phyloP scores from a whole-genome alignment of 2,329 filamentous ascomycete genomes.

The Ophiostoma tasmaniense region DNA sequence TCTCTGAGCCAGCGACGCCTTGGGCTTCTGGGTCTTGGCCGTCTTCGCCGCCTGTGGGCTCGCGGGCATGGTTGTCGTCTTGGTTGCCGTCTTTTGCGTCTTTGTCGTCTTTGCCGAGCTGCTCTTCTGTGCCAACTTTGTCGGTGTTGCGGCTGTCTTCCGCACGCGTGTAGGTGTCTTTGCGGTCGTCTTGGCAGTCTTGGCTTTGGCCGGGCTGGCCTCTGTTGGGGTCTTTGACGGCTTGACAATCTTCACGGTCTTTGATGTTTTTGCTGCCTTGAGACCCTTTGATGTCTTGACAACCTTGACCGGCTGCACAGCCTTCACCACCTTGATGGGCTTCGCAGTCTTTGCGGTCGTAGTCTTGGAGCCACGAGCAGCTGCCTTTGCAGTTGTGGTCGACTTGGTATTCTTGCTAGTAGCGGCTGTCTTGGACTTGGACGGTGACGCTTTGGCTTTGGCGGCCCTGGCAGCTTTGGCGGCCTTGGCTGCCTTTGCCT shows the following conservation, averaged over 20 bases:
- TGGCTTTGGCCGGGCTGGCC: neutral
- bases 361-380: neutral
- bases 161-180: neutral
- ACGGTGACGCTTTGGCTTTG: constrained; percentile 21
- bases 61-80: neutral
- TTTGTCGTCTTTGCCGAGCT: neutral
- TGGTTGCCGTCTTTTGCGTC: neutral
- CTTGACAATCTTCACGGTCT: constrained; percentile 20
- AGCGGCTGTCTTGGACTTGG: neutral
- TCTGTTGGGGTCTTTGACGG: constrained; percentile 7
- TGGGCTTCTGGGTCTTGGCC: neutral
- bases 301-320: constrained; percentile 28
- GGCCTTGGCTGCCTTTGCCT: constrained; percentile 8
- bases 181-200: neutral
- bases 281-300: constrained; percentile 16
- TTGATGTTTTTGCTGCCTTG: constrained; percentile 9
- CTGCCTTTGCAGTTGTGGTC: neutral
- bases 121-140: neutral
- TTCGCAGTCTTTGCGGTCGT: neutral
- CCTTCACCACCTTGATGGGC: constrained; percentile 7
- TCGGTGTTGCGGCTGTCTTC: neutral
- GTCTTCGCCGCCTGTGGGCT: neutral
- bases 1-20: neutral
- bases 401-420: neutral
- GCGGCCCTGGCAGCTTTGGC: constrained; percentile 1